Conservation (phyloP, 2,329 filamentous ascomycete species). For the Clarireedia monteithiana region DNA sequence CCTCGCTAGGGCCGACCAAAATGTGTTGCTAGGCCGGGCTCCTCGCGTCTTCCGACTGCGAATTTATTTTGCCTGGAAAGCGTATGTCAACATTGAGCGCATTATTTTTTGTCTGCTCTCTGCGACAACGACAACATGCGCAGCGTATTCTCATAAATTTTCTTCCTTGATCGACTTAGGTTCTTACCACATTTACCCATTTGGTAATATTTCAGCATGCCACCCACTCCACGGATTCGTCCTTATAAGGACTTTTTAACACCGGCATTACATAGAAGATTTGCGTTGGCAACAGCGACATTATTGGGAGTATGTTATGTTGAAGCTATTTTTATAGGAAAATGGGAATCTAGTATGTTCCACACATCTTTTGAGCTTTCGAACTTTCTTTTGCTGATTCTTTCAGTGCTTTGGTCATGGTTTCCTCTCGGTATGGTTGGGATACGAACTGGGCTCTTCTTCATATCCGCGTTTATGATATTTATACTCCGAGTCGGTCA, state of each 20-base stretch:
- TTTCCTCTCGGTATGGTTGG: slow-evolving; percentile 73
- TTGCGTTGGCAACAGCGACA: slow-evolving; percentile 67
- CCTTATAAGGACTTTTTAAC: slow-evolving; percentile 70
- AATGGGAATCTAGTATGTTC: slow-evolving; percentile 51
- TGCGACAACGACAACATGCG: slow-evolving; percentile 17
- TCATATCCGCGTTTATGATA: slow-evolving; percentile 66
- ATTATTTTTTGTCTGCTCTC: slow-evolving; percentile 7
- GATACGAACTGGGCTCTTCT: slow-evolving; percentile 66
- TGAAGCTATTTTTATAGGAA: slow-evolving; percentile 62
- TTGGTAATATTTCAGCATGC: slow-evolving; percentile 18
- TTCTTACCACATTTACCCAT: neutral
- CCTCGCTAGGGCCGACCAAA: neutral
- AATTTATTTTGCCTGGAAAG: slow-evolving; percentile 20
- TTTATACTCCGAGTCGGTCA: slow-evolving; percentile 82
- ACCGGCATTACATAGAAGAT: slow-evolving; percentile 78
- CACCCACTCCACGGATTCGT: slow-evolving; percentile 28
- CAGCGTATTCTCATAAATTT: slow-evolving; percentile 9
- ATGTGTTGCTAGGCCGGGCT: neutral
- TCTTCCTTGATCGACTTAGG: neutral
- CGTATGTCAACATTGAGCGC: slow-evolving; percentile 20
- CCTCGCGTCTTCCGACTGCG: slow-evolving; percentile 3
- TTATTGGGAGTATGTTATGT: slow-evolving; percentile 65
- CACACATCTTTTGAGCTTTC: slow-evolving; percentile 1
- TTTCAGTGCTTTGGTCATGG: slow-evolving; percentile 75
- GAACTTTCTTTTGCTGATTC: neutral